Percentiles rank a stretch among this genome's conserved stretches.
These are phyloP conservation scores for Eragrostis tef DNA, from an alignment of 202 grass and related monocot genomes.

Conservation along the genomic window DNA sequence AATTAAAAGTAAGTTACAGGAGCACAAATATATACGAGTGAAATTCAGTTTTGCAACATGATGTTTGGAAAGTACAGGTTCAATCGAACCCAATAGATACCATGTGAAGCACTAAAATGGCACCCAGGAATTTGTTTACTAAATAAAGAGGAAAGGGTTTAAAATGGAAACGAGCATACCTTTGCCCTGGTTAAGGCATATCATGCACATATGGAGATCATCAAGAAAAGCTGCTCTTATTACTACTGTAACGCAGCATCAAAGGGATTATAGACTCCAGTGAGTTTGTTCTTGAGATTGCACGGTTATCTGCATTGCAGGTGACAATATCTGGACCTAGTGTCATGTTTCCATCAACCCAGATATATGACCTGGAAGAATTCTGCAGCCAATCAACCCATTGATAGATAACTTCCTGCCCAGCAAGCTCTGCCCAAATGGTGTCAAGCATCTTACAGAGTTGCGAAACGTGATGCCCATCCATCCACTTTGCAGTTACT, in stretches of 20 bases:
- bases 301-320: constrained; percentile 40
- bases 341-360: constrained; percentile 50
- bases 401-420: constrained; percentile 71
- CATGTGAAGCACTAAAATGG: not conserved
- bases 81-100: not conserved
- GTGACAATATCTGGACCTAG: constrained; percentile 32
- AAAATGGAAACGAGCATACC: constrained; percentile 21
- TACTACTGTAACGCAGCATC: constrained; percentile 62
- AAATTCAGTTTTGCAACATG: not conserved
- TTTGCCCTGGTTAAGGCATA: constrained; percentile 71
- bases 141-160: not conserved
- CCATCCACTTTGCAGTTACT: constrained; percentile 62
- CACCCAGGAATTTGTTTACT: not conserved
- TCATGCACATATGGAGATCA: constrained; percentile 68
- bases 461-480: constrained; percentile 49
- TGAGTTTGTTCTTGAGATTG: constrained; percentile 50
- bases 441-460: constrained; percentile 68
- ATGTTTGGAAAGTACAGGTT: not conserved
- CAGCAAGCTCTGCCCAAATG: constrained; percentile 57
- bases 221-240: constrained; percentile 69
- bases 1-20: not conserved
- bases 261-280: constrained; percentile 61
- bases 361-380: constrained; percentile 52
- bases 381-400: constrained; percentile 75
- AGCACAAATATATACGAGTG: not conserved